These are phyloP conservation scores for Colletotrichum sp. DNA, from an alignment of 2,329 filamentous ascomycete species.

Conservation along the genomic window DNA sequence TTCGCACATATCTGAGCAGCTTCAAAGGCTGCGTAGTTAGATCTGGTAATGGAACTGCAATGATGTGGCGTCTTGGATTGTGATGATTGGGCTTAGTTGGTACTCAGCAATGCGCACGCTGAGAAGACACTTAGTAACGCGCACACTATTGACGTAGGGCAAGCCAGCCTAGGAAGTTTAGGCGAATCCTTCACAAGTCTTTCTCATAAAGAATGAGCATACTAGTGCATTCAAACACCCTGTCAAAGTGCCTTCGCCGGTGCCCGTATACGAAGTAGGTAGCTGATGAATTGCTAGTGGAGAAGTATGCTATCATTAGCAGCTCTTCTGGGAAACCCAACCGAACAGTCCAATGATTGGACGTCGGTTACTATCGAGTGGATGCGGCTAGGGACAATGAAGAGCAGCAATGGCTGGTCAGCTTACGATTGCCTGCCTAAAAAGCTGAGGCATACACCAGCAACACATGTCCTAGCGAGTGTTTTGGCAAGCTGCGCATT, in stretches of 20 bases:
- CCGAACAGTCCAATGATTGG: neutral
- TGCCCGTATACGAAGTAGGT: neutral
- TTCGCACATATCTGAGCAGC: neutral
- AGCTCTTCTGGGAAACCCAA: neutral
- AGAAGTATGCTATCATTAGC: neutral
- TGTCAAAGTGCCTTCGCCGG: neutral
- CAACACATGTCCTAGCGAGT: too few relatives aligned
- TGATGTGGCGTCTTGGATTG: neutral
- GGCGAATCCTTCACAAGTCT: neutral
- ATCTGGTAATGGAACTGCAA: neutral
- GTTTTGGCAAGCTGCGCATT: too few relatives aligned
- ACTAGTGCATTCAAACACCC: neutral
- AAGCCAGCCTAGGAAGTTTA: neutral
- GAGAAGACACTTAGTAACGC: neutral
- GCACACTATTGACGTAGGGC: neutral
- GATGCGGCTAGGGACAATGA: neutral
- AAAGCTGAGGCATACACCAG: neutral
- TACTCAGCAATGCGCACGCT: neutral
- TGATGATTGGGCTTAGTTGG: neutral
- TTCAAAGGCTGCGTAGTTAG: too few relatives aligned
- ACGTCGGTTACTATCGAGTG: neutral
- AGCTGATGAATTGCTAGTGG: neutral
- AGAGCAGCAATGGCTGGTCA: neutral
- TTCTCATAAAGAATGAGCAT: neutral
- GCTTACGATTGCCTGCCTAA: neutral